Conservation (phyloP, 306 rosid species). For the Rosa lucieae region DNA sequence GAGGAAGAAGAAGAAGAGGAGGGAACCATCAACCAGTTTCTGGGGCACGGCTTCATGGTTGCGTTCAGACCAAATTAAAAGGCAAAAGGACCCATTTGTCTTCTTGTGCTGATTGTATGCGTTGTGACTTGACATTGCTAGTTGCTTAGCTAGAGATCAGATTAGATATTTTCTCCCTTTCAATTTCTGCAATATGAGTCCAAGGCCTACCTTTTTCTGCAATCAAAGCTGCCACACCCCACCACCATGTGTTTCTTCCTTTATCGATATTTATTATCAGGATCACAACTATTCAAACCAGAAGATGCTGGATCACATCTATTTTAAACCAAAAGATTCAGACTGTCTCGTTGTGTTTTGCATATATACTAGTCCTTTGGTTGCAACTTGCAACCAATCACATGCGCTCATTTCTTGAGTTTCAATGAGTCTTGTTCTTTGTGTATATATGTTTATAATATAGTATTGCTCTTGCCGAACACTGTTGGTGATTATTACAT, state of each 20-base stretch:
- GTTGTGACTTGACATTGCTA: constrained; percentile 16
- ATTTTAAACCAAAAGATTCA: constrained; percentile 1
- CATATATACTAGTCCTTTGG: not conserved
- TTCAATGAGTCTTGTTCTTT: not conserved
- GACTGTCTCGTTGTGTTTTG: not conserved
- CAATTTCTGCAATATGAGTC: constrained; percentile 20
- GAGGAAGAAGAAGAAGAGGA: not conserved
- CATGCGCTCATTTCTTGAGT: not conserved
- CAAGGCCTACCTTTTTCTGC: constrained; percentile 51
- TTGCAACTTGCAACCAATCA: not conserved
- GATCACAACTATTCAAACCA: not conserved
- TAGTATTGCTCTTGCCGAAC: not conserved
- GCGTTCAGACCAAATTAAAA: not conserved
- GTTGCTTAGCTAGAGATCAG: constrained; percentile 4
- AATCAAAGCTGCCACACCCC: constrained; percentile 35
- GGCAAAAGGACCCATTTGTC: constrained; percentile 55
- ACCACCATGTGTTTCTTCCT: constrained; percentile 20
- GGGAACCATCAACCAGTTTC: not conserved
- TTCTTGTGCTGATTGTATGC: constrained; percentile 11
- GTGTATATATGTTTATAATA: not conserved
- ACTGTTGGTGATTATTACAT: not conserved
- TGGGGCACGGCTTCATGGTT: not conserved
- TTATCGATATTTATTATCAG: not conserved
- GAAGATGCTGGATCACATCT: not conserved
- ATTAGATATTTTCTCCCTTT: not conserved